These are phyloP conservation scores for Tricholoma sp. DNA, from an alignment of 768 basidiomycete genomes.

Conservation along the genomic window DNA sequence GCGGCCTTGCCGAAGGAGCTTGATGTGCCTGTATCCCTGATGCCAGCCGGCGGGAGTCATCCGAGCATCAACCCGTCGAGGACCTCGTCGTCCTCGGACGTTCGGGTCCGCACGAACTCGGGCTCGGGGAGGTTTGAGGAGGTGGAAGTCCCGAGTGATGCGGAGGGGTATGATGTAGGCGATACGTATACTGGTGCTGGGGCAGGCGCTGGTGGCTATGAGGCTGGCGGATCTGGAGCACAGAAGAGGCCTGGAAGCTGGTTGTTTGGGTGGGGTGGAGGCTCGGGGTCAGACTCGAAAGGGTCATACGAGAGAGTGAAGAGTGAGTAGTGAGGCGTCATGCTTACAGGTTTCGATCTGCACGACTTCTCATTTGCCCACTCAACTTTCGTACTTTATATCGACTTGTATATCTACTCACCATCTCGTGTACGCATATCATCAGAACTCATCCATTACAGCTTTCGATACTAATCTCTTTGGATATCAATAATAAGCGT, in stretches of 20 bases:
- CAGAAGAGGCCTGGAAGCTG: constrained; percentile 37
- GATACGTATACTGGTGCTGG: constrained; percentile 16
- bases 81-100: constrained; percentile 35
- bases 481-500: no score
- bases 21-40: constrained; percentile 23
- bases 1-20: constrained; percentile 36
- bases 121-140: constrained; percentile 54
- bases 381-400: no score
- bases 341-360: background rate
- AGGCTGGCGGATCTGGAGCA: constrained; percentile 14
- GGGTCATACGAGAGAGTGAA: constrained; percentile 48
- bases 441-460: no score
- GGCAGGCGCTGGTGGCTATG: background rate
- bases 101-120: constrained; percentile 40
- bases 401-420: no score
- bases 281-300: constrained; percentile 17
- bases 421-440: no score
- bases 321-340: constrained; percentile 31
- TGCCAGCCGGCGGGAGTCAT: constrained; percentile 25
- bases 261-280: constrained; percentile 54
- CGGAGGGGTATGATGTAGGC: constrained; percentile 55
- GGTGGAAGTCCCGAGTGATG: constrained; percentile 66
- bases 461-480: no score
- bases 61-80: constrained; percentile 30
- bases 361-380: background rate